Conservation (phyloP, 2,329 filamentous ascomycete genomes). For the Grosmannia huntii region DNA sequence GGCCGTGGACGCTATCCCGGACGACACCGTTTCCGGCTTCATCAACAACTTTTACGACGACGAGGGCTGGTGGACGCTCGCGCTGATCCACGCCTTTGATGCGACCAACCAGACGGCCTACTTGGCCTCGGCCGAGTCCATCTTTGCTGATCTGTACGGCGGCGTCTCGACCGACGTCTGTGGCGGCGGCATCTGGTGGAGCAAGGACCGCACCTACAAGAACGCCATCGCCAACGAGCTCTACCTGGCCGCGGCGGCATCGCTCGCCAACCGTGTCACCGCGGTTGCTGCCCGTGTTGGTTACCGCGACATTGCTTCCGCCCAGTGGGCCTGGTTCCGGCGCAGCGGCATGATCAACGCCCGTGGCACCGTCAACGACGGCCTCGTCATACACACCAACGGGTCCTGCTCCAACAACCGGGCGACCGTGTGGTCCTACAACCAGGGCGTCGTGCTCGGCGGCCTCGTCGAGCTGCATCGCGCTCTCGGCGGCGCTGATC, state of each 20-base stretch:
- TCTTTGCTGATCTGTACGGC: constrained; percentile 42
- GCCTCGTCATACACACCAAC: constrained; percentile 27
- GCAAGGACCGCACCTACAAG: constrained; percentile 36
- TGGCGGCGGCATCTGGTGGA: constrained; percentile 46
- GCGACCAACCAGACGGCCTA: constrained; percentile 32
- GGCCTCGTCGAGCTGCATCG: constrained; percentile 34
- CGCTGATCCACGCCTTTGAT: constrained; percentile 42
- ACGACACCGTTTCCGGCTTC: constrained; percentile 30
- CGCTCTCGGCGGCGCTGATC: constrained; percentile 27
- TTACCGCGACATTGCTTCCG: constrained; percentile 33
- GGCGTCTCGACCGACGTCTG: constrained; percentile 27
- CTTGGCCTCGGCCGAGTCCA: constrained; percentile 34
- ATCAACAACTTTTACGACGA: constrained; percentile 47
- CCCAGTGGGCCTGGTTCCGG: constrained; percentile 40
- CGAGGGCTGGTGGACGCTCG: constrained; percentile 51
- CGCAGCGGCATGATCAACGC: constrained; percentile 35
- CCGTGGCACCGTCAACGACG: constrained; percentile 38
- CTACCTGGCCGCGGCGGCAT: constrained; percentile 36
- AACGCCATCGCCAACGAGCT: constrained; percentile 46
- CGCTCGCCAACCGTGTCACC: constrained; percentile 35
- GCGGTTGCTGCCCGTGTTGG: constrained; percentile 19
- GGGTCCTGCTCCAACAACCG: constrained; percentile 35
- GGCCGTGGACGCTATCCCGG: too few species aligned
- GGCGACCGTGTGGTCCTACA: constrained; percentile 36
- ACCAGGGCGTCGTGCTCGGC: constrained; percentile 42